Percentiles rank a stretch among this genome's conserved stretches.
Conservation (phyloP, 257 asterid species). For the Ilex asprella region DNA sequence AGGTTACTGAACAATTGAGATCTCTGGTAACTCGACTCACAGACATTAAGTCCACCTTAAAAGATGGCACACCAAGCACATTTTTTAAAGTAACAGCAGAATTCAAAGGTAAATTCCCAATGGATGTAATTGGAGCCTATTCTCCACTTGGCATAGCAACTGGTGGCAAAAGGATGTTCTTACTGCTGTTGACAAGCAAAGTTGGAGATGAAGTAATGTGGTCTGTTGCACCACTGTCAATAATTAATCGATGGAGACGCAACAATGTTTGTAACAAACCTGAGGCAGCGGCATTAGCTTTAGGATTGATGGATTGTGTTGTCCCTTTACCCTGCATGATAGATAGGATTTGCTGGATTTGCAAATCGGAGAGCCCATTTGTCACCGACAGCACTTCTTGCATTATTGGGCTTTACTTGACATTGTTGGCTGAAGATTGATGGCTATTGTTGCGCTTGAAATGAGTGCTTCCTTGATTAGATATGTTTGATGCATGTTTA, state of each 20-base stretch:
- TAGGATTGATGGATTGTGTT: neutral
- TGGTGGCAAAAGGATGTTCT: neutral
- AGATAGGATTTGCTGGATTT: constrained; percentile 3
- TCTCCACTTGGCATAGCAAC: neutral
- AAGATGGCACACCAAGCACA: neutral
- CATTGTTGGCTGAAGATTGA: constrained; percentile 1
- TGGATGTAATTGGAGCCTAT: neutral
- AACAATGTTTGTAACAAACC: neutral
- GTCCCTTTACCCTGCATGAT: constrained; percentile 2
- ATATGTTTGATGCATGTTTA: neutral
- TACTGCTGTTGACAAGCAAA: neutral
- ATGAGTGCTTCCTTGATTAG: neutral
- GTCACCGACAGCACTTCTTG: constrained; percentile 2
- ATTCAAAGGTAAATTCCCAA: neutral
- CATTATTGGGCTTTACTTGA: neutral
- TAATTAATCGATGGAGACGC: neutral
- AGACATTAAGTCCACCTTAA: neutral
- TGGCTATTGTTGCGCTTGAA: neutral
- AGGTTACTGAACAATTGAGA: neutral
- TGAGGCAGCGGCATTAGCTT: neutral
- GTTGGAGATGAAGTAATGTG: neutral
- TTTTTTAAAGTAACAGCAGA: neutral
- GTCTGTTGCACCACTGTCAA: neutral
- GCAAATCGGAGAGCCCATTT: constrained; percentile 4
- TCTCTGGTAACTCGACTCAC: neutral